Evolutionary conservation across 208 protist genomes (phyloP).

Genomic region (Trypanosomatidae sp.): DNA sequence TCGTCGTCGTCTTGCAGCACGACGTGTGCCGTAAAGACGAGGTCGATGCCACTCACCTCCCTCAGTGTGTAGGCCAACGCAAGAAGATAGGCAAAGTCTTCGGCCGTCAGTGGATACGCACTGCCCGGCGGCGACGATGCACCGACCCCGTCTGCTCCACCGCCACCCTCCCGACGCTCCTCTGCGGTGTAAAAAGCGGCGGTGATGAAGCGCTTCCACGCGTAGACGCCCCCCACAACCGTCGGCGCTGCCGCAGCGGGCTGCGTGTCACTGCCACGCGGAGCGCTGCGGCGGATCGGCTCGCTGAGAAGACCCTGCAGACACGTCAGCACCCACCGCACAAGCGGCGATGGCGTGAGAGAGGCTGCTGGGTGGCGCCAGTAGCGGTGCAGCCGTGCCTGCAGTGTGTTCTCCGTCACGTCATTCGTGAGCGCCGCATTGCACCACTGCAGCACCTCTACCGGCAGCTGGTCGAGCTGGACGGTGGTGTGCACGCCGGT

Average conservation of each 20-base stretch:
- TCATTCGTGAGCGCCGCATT: slow-evolving; percentile 7
- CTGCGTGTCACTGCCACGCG: no score
- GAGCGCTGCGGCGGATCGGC: no score
- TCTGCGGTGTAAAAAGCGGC: slow-evolving; percentile 17
- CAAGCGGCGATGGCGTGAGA: slow-evolving; percentile 14
- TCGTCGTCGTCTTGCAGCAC: slow-evolving; percentile 22
- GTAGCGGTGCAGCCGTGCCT: slow-evolving; percentile 16
- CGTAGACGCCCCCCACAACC: no score
- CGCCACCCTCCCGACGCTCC: no score
- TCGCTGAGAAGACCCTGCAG: background rate
- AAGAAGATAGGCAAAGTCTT: no score
- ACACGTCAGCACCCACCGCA: slow-evolving; percentile 23
- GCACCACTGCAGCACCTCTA: slow-evolving; percentile 16
- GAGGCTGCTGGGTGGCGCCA: background rate
- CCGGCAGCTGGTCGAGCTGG: no score
- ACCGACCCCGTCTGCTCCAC: no score
- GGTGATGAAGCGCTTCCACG: slow-evolving; percentile 27
- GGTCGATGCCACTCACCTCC: slow-evolving; percentile 13
- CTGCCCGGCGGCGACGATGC: slow-evolving; percentile 19
- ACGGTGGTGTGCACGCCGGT: no score
- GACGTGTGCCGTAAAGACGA: slow-evolving; percentile 9
- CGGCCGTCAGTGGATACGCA: slow-evolving; percentile 21
- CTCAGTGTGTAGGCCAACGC: slow-evolving; percentile 17
- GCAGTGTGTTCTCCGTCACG: slow-evolving; percentile 1
- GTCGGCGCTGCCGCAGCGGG: no score